phyloP scores from a whole-genome alignment of 345 rosid species.

The Aquilaria malaccensis region DNA sequence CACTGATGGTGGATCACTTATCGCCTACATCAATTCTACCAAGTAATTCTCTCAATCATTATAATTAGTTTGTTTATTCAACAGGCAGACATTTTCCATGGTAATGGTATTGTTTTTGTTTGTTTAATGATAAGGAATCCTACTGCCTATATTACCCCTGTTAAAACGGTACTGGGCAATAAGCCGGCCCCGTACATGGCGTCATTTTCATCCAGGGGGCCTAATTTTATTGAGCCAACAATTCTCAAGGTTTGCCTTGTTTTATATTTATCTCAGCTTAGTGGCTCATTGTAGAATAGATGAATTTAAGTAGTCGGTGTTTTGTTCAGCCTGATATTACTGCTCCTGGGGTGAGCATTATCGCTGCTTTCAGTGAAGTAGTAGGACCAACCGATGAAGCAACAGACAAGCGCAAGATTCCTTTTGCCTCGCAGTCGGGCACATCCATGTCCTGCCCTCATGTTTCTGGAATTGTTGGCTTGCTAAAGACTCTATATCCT shows the following conservation, averaged over 20 bases:
- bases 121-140: constrained; percentile 20
- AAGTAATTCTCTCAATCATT: constrained; percentile 20
- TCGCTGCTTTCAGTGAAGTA: constrained; percentile 34
- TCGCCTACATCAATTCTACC: constrained; percentile 32
- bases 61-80: too few species aligned
- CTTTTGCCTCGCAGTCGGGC: constrained; percentile 28
- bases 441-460: constrained; percentile 59
- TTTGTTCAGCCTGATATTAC: constrained; percentile 43
- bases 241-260: constrained; percentile 25
- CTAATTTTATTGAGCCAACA: constrained; percentile 19
- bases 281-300: not conserved
- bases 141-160: constrained; percentile 18
- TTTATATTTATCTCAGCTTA: not conserved
- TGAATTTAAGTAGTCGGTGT: not conserved
- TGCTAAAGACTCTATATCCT: constrained; percentile 36
- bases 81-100: too few species aligned
- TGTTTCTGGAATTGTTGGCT: constrained; percentile 44
- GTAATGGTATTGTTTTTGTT: too few species aligned
- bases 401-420: constrained; percentile 21
- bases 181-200: constrained; percentile 36
- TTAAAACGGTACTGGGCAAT: constrained; percentile 1
- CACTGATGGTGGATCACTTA: constrained; percentile 27
- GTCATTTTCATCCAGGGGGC: constrained; percentile 45
- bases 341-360: constrained; percentile 43
- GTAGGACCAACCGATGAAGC: constrained; percentile 10